phyloP scores from a whole-genome alignment of 2,329 filamentous ascomycete genomes.

The Colletotrichum spinosum region DNA sequence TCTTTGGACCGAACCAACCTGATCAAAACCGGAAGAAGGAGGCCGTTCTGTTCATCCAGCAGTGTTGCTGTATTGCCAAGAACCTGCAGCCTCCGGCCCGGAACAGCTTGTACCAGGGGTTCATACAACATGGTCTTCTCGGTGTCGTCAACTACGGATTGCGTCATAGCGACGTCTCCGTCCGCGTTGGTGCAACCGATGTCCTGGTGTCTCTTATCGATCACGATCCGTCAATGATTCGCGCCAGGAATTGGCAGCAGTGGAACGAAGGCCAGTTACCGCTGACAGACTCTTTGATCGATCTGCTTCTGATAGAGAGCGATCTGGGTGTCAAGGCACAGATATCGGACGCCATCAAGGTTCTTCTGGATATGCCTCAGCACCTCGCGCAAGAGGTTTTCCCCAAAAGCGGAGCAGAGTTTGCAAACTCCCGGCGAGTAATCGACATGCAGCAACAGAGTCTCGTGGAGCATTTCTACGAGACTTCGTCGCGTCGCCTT shows the following conservation, averaged over 20 bases:
- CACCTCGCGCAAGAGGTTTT: slow-evolving; percentile 67
- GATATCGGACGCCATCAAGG: slow-evolving; percentile 94
- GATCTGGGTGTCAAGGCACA: slow-evolving; percentile 96
- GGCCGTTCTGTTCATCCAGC: slow-evolving; percentile 94
- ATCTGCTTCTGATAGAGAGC: slow-evolving; percentile 88
- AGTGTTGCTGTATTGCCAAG: slow-evolving; percentile 94
- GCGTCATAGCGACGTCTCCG: slow-evolving; percentile 83
- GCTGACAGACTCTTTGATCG: slow-evolving; percentile 91
- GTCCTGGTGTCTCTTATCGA: slow-evolving; percentile 95
- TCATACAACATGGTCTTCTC: slow-evolving; percentile 87
- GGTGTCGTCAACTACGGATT: slow-evolving; percentile 93
- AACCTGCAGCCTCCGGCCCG: slow-evolving; percentile 88
- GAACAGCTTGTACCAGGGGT: slow-evolving; percentile 87
- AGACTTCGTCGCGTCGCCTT: slow-evolving; percentile 83
- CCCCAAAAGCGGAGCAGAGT: slow-evolving; percentile 75
- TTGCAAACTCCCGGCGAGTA: slow-evolving; percentile 51
- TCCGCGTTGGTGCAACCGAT: slow-evolving; percentile 92
- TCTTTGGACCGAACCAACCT: slow-evolving; percentile 76
- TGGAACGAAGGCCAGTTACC: slow-evolving; percentile 88
- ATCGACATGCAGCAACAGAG: slow-evolving; percentile 81
- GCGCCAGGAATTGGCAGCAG: slow-evolving; percentile 91
- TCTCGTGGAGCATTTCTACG: slow-evolving; percentile 91
- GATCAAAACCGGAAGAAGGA: slow-evolving; percentile 86
- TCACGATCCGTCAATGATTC: slow-evolving; percentile 94
- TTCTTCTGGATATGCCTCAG: slow-evolving; percentile 79